These are phyloP conservation scores for Leccinum insolens DNA, from an alignment of 1,284 basidiomycete species.

Conservation along the genomic window DNA sequence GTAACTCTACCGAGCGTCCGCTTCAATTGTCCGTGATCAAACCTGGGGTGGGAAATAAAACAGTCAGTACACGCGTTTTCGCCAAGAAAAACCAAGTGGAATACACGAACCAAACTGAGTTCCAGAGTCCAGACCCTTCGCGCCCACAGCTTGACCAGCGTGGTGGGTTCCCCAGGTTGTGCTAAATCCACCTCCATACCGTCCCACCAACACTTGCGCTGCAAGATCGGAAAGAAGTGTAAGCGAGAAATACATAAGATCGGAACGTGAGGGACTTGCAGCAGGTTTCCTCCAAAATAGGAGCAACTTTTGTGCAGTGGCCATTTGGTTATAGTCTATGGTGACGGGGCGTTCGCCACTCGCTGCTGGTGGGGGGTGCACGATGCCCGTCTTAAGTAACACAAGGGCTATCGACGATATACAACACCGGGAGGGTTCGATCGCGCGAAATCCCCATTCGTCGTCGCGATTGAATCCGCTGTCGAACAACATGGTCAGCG, in stretches of 20 bases:
- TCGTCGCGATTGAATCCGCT: conserved; percentile 97
- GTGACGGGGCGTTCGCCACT: conserved; percentile 70
- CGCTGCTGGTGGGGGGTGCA: conserved; percentile 58
- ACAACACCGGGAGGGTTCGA: conserved; percentile 95
- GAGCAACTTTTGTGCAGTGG: conserved; percentile 95
- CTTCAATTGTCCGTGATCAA: conserved; percentile 13
- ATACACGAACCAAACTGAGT: conserved; percentile 81
- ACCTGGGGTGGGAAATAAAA: conserved; percentile 18
- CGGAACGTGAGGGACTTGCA: conserved; percentile 51
- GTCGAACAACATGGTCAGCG: conserved; percentile 17
- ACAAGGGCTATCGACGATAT: conserved; percentile 98
- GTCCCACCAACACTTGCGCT: conserved; percentile 99
- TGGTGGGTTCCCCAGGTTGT: conserved; percentile 51
- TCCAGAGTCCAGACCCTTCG: conserved; percentile 99
- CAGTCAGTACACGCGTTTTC: conserved; percentile 1
- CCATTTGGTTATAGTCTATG: conserved; percentile 92
- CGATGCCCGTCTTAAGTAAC: conserved; percentile 95
- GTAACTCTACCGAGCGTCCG: conserved; percentile 9
- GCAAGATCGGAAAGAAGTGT: conserved; percentile 6
- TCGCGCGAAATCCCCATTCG: conserved; percentile 94
- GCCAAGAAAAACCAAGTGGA: neutral
- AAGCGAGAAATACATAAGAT: neutral
- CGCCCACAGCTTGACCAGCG: conserved; percentile 89
- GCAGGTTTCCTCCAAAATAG: conserved; percentile 99
- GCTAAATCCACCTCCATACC: conserved; percentile 89